Evolutionary conservation across 164 flowering plant species (phyloP).

Genomic region (Berberis vulgaris): DNA sequence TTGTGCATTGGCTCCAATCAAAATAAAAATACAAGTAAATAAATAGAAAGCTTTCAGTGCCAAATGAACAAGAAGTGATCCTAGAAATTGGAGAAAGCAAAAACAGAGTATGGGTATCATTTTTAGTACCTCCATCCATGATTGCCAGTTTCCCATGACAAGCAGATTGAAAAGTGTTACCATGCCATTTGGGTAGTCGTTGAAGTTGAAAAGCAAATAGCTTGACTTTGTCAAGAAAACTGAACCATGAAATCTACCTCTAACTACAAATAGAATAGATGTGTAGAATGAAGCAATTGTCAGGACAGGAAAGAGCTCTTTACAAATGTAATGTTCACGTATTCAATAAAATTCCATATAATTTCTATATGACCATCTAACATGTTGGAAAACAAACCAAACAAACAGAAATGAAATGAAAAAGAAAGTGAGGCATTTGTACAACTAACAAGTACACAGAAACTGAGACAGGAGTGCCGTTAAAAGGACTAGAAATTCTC

Average conservation of each 20-base stretch:
- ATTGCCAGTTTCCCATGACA: constrained; percentile 88
- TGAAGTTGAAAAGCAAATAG: constrained; percentile 89
- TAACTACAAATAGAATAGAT: background rate
- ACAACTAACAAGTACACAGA: no score
- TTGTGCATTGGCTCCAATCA: background rate
- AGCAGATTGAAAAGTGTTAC: constrained; percentile 92
- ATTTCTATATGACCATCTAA: no score
- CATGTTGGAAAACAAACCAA: no score
- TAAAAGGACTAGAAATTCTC: no score
- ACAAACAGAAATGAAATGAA: no score
- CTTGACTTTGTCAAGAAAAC: constrained; percentile 58
- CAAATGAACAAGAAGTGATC: background rate
- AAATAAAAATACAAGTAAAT: background rate
- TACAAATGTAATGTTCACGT: background rate
- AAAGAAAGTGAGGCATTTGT: no score
- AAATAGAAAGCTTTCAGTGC: background rate
- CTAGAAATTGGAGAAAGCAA: background rate
- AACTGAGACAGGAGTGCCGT: no score
- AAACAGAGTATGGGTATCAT: background rate
- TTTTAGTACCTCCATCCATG: constrained; percentile 84
- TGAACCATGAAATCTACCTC: background rate
- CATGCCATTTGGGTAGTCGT: constrained; percentile 98
- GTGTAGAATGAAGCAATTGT: background rate
- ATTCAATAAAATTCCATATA: no score
- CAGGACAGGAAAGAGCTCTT: background rate